phyloP scores from a whole-genome alignment of 495 filamentous ascomycete genomes.

The Tuber microsphaerosporum region DNA sequence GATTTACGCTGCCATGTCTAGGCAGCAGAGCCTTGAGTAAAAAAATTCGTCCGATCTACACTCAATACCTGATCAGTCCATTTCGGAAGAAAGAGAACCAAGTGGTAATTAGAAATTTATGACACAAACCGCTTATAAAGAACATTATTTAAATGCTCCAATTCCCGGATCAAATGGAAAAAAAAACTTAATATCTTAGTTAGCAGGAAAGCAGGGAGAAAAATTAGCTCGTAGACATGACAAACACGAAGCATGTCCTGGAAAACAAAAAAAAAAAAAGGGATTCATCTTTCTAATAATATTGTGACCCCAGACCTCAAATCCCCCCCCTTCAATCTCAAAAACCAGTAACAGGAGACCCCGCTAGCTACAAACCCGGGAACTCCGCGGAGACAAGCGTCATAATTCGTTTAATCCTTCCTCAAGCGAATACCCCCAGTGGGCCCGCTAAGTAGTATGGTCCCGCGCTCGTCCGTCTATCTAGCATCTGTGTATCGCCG shows the following conservation, averaged over 20 bases:
- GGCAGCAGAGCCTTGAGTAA: slow-evolving; percentile 16
- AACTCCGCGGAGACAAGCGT: not conserved
- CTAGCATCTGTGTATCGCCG: not conserved
- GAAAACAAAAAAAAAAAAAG: not conserved
- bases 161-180: not conserved
- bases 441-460: not conserved
- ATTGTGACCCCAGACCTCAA: not conserved
- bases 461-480: not conserved
- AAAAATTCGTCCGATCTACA: not conserved
- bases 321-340: not conserved
- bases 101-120: not conserved
- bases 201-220: not conserved
- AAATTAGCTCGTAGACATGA: not conserved
- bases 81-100: not conserved
- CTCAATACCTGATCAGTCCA: not conserved
- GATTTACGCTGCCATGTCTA: slow-evolving; percentile 33
- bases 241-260: not conserved
- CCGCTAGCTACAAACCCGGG: not conserved
- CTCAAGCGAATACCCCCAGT: not conserved
- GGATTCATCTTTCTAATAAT: not conserved
- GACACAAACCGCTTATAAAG: not conserved
- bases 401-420: not conserved
- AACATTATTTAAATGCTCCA: not conserved
- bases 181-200: not conserved
- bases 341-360: not conserved